Evolutionary conservation across 2,329 filamentous ascomycete species (phyloP).

Genomic region (Neopestalotiopsis rosae): DNA sequence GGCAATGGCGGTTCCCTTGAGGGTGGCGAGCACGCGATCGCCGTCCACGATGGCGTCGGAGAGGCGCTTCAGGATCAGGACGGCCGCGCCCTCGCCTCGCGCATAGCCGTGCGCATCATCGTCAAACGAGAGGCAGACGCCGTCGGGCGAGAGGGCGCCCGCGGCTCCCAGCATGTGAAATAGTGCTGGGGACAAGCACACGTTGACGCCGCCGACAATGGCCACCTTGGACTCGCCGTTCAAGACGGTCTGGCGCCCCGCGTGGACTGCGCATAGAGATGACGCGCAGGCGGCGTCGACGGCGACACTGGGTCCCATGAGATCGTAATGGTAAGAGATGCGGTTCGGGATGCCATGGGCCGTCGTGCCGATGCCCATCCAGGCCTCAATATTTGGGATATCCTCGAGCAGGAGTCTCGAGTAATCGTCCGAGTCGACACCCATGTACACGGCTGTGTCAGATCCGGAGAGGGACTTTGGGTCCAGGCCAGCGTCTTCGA

Average conservation of each 20-base stretch:
- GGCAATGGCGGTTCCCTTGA: constrained; percentile 37
- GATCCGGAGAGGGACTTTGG: constrained; percentile 43
- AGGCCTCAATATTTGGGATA: constrained; percentile 40
- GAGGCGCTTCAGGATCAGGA: constrained; percentile 38
- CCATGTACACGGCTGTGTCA: constrained; percentile 37
- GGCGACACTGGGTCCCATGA: constrained; percentile 38
- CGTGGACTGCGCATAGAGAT: constrained; percentile 37
- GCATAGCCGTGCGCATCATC: constrained; percentile 31
- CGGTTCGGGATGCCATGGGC: constrained; percentile 41
- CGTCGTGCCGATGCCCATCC: constrained; percentile 45
- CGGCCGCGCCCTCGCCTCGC: constrained; percentile 40
- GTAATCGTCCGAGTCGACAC: constrained; percentile 42
- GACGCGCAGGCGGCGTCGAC: constrained; percentile 43
- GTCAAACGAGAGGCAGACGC: constrained; percentile 29
- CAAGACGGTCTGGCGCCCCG: constrained; percentile 36
- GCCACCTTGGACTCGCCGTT: constrained; percentile 35
- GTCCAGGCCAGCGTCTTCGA: constrained; percentile 69
- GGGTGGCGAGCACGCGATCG: constrained; percentile 39
- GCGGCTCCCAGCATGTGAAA: constrained; percentile 35
- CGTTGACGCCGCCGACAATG: constrained; percentile 39
- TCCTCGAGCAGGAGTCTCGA: constrained; percentile 42
- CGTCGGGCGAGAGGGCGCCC: constrained; percentile 31
- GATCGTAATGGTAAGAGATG: constrained; percentile 38
- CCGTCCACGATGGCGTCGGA: constrained; percentile 36
- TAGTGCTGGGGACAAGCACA: constrained; percentile 37